Conservation (phyloP, 2,329 filamentous ascomycete species). For the Colletotrichum endophyticum region DNA sequence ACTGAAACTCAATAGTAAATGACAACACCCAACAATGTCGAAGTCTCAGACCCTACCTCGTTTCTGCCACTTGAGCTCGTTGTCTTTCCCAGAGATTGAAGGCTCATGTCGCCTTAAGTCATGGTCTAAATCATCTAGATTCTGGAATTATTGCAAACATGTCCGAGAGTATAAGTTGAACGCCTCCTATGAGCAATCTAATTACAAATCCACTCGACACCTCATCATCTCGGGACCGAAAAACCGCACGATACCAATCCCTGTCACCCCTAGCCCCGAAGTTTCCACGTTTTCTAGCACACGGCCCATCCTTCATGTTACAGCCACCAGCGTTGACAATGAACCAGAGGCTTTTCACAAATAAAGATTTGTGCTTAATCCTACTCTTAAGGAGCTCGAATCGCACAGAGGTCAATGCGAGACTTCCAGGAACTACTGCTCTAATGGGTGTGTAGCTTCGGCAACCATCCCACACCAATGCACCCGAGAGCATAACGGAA, state of each 20-base stretch:
- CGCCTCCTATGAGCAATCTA: no score
- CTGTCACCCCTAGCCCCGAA: rapidly evolving
- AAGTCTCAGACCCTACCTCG: no score
- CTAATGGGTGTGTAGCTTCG: not conserved
- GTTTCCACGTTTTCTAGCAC: not conserved
- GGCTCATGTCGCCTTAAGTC: no score
- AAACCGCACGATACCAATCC: not conserved
- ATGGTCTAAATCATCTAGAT: no score
- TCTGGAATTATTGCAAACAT: no score
- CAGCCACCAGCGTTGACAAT: not conserved
- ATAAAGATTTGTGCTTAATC: not conserved
- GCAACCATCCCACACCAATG: not conserved
- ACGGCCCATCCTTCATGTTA: not conserved
- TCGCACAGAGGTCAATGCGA: not conserved
- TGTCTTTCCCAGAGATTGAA: no score
- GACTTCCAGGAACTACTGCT: not conserved
- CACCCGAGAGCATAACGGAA: not conserved
- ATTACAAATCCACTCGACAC: not conserved
- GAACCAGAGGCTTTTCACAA: not conserved
- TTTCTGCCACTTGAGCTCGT: no score
- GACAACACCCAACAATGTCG: no score
- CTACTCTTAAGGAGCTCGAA: not conserved
- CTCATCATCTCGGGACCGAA: not conserved
- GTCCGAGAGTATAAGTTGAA: no score
- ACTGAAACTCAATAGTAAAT: no score